These are phyloP conservation scores for Camelina hispida DNA, from an alignment of 345 rosid genomes.

Conservation along the genomic window DNA sequence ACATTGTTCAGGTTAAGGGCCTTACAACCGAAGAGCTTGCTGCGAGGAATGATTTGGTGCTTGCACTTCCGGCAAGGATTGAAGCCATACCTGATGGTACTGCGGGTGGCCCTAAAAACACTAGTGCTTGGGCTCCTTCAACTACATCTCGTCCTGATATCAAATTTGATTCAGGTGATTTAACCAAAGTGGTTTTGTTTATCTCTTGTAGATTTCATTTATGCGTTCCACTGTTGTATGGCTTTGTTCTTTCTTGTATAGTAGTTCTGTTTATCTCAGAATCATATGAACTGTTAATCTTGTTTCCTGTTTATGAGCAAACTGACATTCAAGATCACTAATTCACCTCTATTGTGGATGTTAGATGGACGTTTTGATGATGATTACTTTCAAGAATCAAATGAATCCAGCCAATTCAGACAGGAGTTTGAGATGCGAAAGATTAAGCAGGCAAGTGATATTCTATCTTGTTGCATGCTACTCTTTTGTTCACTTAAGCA, in stretches of 20 bases:
- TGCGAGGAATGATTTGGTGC: constrained; percentile 89
- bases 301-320: constrained; percentile 7
- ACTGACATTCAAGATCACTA: constrained; percentile 34
- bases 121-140: constrained; percentile 79
- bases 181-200: constrained; percentile 27
- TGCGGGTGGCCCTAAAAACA: constrained; percentile 76
- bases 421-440: constrained; percentile 97
- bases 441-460: constrained; percentile 73
- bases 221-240: neutral
- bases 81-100: constrained; percentile 93
- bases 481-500: neutral
- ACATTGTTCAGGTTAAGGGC: constrained; percentile 73
- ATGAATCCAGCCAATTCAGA: constrained; percentile 77
- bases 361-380: constrained; percentile 79
- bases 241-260: neutral
- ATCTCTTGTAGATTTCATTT: constrained; percentile 7
- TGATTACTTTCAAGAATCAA: constrained; percentile 86
- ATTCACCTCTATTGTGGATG: constrained; percentile 34
- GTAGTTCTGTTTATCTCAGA: constrained; percentile 8
- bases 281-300: neutral
- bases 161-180: constrained; percentile 92
- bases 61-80: constrained; percentile 91
- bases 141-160: constrained; percentile 80
- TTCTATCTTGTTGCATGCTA: constrained; percentile 10
- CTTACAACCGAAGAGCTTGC: constrained; percentile 85